Conservation (phyloP, 140 eudicot genomes). For the Bidens hawaiensis region DNA sequence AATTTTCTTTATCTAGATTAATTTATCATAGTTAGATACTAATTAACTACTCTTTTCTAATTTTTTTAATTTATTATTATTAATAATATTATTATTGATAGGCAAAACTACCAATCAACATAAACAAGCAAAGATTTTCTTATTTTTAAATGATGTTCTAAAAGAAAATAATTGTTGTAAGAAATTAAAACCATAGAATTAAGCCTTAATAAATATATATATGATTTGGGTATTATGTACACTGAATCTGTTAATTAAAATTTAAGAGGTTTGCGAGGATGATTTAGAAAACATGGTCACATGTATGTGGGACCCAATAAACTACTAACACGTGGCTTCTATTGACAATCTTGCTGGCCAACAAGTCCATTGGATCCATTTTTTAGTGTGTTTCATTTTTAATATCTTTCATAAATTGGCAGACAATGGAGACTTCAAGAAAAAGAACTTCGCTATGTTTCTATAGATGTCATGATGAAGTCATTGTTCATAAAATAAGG, state of each 20-base stretch:
- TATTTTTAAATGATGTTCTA: too few species aligned
- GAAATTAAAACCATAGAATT: neutral
- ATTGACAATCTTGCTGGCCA: slow-evolving; percentile 19
- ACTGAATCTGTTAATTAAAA: slow-evolving; percentile 21
- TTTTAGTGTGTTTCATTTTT: neutral
- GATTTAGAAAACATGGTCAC: slow-evolving; percentile 30
- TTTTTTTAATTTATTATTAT: too few species aligned
- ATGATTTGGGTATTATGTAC: slow-evolving; percentile 11
- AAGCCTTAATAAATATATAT: too few species aligned
- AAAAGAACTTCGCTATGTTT: neutral
- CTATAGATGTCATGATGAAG: neutral
- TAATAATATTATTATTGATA: too few species aligned
- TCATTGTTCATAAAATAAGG: neutral
- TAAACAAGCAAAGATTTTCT: too few species aligned
- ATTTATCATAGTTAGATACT: too few species aligned
- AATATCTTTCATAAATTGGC: neutral
- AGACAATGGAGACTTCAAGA: neutral
- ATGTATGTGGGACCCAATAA: slow-evolving; percentile 28
- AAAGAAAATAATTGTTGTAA: neutral
- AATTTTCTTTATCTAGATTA: too few species aligned
- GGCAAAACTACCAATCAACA: too few species aligned
- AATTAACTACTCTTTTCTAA: too few species aligned
- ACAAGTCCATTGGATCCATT: slow-evolving; percentile 25
- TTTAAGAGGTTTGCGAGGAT: slow-evolving; percentile 23
- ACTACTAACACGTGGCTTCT: slow-evolving; percentile 34